phyloP scores from a whole-genome alignment of 1,284 basidiomycete genomes.

The Pterulicium gracile region DNA sequence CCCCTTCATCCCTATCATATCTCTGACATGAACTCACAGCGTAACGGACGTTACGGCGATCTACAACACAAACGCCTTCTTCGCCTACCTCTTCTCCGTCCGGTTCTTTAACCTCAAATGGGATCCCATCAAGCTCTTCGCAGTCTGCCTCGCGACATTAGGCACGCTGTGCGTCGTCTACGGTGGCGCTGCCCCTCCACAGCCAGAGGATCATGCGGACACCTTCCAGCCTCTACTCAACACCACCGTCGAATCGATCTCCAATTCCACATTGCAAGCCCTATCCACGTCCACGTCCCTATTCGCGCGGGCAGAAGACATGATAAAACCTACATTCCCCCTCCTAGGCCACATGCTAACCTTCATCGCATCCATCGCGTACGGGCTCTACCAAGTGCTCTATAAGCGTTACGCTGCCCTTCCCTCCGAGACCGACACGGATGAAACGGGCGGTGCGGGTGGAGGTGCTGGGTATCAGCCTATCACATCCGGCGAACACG shows the following conservation, averaged over 20 bases:
- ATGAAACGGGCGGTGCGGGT: no score
- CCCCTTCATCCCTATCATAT: conserved; percentile 7
- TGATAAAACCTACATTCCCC: conserved; percentile 38
- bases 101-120: conserved; percentile 47
- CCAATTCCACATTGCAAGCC: conserved; percentile 12
- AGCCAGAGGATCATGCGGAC: no score
- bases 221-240: no score
- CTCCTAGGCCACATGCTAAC: conserved; percentile 70
- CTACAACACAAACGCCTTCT: conserved; percentile 82
- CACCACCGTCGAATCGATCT: conserved; percentile 9
- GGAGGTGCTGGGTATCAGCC: conserved; percentile 33
- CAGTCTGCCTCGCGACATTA: conserved; percentile 65
- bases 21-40: conserved; percentile 16
- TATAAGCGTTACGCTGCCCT: conserved; percentile 73
- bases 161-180: conserved; percentile 72
- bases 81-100: conserved; percentile 66
- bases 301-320: no score
- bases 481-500: conserved; percentile 26
- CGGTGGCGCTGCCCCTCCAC: conserved; percentile 41
- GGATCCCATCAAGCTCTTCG: conserved; percentile 50
- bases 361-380: conserved; percentile 54
- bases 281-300: conserved; percentile 9
- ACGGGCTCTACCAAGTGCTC: conserved; percentile 38
- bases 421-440: conserved; percentile 35
- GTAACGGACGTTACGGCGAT: conserved; percentile 54